A percentile compares a stretch with the other conserved stretches of the same genome.
These are phyloP conservation scores for Aureobasidium mangrovei DNA, from an alignment of 2,329 filamentous ascomycete genomes.

Conservation along the genomic window DNA sequence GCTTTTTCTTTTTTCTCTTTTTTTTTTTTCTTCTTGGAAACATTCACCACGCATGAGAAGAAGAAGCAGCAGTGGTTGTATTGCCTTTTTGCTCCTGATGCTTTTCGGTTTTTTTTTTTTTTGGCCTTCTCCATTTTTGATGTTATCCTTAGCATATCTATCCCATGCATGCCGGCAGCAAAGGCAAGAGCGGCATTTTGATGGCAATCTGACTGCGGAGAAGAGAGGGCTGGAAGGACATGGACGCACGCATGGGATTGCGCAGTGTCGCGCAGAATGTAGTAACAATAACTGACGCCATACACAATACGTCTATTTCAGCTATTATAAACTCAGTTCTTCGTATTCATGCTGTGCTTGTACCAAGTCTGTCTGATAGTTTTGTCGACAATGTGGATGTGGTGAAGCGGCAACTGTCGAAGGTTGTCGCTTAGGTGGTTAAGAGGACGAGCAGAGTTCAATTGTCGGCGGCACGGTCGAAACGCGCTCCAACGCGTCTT, in stretches of 20 bases:
- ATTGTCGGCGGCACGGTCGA: background rate
- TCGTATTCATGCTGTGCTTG: too few relatives aligned
- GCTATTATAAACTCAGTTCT: too few relatives aligned
- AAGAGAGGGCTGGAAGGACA: slow-evolving; percentile 1
- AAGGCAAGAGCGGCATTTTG: background rate
- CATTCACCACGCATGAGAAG: slow-evolving; percentile 3
- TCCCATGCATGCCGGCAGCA: background rate
- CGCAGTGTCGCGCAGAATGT: background rate
- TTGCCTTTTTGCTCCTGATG: background rate
- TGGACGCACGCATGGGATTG: background rate
- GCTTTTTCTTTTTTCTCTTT: background rate
- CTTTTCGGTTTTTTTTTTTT: background rate
- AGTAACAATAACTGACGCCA: slow-evolving; percentile 11
- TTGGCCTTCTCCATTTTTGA: background rate
- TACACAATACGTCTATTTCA: slow-evolving; percentile 1
- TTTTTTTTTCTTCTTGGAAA: slow-evolving; percentile 9
- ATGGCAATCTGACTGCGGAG: background rate
- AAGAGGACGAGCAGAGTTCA: background rate
- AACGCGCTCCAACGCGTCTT: slow-evolving; percentile 11
- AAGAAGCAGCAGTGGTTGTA: slow-evolving; percentile 3
- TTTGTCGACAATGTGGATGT: background rate
- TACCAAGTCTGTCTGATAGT: too few relatives aligned
- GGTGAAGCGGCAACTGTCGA: background rate
- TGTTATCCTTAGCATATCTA: background rate
- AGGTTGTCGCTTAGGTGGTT: background rate